Conservation (phyloP, 2,329 filamentous ascomycete genomes). For the Calycina herbarum region DNA sequence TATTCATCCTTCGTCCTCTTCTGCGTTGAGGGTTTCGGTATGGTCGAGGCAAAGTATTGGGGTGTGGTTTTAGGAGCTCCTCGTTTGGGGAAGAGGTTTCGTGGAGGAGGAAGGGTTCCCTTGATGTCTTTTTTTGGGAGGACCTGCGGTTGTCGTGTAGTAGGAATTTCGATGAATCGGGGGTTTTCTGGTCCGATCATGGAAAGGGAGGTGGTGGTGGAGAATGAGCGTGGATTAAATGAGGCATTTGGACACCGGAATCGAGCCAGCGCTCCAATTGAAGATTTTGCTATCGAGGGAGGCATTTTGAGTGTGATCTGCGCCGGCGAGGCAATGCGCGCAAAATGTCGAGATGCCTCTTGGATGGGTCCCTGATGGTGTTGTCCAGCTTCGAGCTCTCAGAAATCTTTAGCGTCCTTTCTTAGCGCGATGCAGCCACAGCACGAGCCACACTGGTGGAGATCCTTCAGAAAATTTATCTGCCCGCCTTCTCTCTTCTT, state of each 20-base stretch:
- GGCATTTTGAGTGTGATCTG: slow-evolving; percentile 29
- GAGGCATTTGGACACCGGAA: slow-evolving; percentile 36
- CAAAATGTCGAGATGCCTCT: slow-evolving; percentile 1
- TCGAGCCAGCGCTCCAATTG: slow-evolving; percentile 35
- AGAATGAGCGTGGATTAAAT: slow-evolving; percentile 44
- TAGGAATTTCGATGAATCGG: slow-evolving; percentile 79
- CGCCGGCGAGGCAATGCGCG: not conserved
- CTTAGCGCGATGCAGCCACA: slow-evolving; percentile 10
- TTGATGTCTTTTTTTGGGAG: slow-evolving; percentile 54
- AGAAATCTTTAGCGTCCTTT: slow-evolving; percentile 26
- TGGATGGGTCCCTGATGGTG: slow-evolving; percentile 1
- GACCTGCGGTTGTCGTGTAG: slow-evolving; percentile 61
- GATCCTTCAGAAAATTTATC: slow-evolving; percentile 23
- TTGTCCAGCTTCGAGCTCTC: not conserved
- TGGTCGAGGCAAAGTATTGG: slow-evolving; percentile 61
- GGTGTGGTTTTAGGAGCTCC: slow-evolving; percentile 60
- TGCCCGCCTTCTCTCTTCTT: slow-evolving; percentile 12
- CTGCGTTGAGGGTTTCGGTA: slow-evolving; percentile 49
- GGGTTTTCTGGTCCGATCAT: slow-evolving; percentile 81
- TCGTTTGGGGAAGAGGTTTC: slow-evolving; percentile 68
- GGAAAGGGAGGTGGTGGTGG: slow-evolving; percentile 44
- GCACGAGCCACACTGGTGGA: slow-evolving; percentile 28
- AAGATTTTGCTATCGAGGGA: slow-evolving; percentile 30
- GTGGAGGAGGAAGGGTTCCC: slow-evolving; percentile 80
- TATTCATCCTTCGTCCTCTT: slow-evolving; percentile 32